Percentiles rank a stretch among this genome's conserved stretches.
Evolutionary conservation across 352 stramenopile genomes (phyloP).

Genomic region (Phytophthora sojae): DNA sequence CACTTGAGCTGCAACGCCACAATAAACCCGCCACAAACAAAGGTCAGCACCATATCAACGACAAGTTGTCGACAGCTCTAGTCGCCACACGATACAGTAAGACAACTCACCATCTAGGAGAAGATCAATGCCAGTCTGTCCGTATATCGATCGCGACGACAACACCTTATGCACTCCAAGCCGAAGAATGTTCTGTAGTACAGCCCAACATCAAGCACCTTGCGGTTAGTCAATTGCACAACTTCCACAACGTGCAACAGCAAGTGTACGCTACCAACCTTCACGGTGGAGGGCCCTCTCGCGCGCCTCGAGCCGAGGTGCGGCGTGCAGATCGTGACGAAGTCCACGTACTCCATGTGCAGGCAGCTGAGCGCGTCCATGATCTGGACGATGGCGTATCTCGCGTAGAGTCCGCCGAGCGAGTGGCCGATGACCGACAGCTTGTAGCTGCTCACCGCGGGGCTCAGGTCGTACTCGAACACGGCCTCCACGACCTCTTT

Average conservation of each 20-base stretch:
- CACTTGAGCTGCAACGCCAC: slow-evolving; percentile 21
- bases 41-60: no score
- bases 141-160: slow-evolving; percentile 68
- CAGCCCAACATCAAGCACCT: slow-evolving; percentile 2
- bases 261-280: slow-evolving; percentile 44
- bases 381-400: slow-evolving; percentile 72
- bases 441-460: slow-evolving; percentile 60
- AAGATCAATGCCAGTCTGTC: slow-evolving; percentile 78
- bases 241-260: background rate
- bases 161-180: slow-evolving; percentile 79
- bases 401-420: slow-evolving; percentile 77
- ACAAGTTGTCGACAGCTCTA: no score
- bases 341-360: slow-evolving; percentile 75
- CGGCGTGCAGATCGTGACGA: slow-evolving; percentile 82
- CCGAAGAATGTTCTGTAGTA: slow-evolving; percentile 66
- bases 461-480: slow-evolving; percentile 68
- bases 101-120: slow-evolving; percentile 54
- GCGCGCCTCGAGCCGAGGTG: slow-evolving; percentile 79
- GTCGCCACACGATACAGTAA: background rate
- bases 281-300: slow-evolving; percentile 65
- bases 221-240: slow-evolving; percentile 11
- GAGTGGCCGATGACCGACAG: slow-evolving; percentile 79
- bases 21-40: background rate
- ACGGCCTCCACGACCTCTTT: slow-evolving; percentile 68
- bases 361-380: slow-evolving; percentile 62